Evolutionary conservation across 352 stramenopile genomes (phyloP).

Genomic region (Phytophthora megakarya): DNA sequence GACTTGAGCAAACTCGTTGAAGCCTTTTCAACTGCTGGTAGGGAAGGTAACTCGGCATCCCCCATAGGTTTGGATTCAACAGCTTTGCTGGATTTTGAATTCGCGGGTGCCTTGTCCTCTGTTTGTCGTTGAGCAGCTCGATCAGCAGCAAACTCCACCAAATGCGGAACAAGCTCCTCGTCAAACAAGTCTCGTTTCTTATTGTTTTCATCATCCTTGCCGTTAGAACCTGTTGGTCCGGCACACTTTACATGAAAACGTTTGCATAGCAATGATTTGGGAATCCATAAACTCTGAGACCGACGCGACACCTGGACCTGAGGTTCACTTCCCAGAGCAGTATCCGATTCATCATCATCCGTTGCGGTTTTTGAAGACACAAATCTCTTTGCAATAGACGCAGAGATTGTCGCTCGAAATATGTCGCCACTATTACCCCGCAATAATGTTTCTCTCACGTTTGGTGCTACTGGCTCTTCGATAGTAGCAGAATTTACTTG

Average conservation of each 20-base stretch:
- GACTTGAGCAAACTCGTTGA: slow-evolving; percentile 66
- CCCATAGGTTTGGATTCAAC: background rate
- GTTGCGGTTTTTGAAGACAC: slow-evolving; percentile 44
- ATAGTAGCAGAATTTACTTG: background rate
- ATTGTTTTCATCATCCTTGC: slow-evolving; percentile 28
- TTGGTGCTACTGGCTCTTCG: slow-evolving; percentile 9
- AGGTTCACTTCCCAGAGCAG: background rate
- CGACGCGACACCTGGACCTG: slow-evolving; percentile 51
- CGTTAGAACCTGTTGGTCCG: slow-evolving; percentile 35
- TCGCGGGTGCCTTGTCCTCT: background rate
- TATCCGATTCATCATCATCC: slow-evolving; percentile 12
- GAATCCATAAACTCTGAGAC: slow-evolving; percentile 63
- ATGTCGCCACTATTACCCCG: slow-evolving; percentile 39
- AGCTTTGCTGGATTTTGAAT: background rate
- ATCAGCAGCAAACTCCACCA: slow-evolving; percentile 65
- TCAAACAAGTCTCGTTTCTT: slow-evolving; percentile 63
- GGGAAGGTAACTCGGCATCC: slow-evolving; percentile 37
- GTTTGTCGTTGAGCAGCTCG: slow-evolving; percentile 24
- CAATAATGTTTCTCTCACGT: slow-evolving; percentile 48
- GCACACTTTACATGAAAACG: slow-evolving; percentile 78
- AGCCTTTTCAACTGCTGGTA: slow-evolving; percentile 52
- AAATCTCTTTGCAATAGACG: slow-evolving; percentile 85
- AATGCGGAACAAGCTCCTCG: slow-evolving; percentile 70
- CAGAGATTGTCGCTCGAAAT: slow-evolving; percentile 77
- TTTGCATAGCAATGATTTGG: slow-evolving; percentile 78